Base-by-base conservation (phyloP, 352 stramenopile species). In the Phytophthora capsici region DNA sequence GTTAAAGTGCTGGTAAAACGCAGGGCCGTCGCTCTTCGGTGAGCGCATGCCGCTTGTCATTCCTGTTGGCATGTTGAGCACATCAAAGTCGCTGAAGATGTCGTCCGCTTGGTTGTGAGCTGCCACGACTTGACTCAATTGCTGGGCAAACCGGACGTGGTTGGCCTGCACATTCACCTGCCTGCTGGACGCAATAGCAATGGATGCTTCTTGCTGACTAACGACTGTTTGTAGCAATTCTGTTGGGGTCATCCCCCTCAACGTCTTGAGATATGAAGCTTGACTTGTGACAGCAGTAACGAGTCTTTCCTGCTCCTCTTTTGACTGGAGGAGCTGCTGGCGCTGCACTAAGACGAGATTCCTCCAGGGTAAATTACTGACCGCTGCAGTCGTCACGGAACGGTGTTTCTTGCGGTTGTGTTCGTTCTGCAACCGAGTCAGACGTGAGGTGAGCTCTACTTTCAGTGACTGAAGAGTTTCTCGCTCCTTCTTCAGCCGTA, bases 401-500 rank as follows among this genome's bases (percentile, higher is more conserved):
- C n/a, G 36, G 36, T 4, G 14, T 19, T 9, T 20, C 36, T 41
- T 41, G 36, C 6, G 9, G 14, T 41, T 19, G 36, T 20, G 0
- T 41, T 41, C 25, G 25, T 6, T 8, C 25, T 41, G 36, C 16
- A 17, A 7, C 36, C 12, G 36, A 4, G 13, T 41, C 13, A 41
- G 13, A 41, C 36, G 36, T 41, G 13, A 16, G 36, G 36, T 41
- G 36, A 49, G 23, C 50, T 48, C n/a, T 3, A 38, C 25, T 17
- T 37, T 38, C 25, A 53, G 38, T 3, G 4, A n/a, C 16, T 37
- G 37, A n/a, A 60, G n/a, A 32, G 17, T 43, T 8, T 60, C 38
- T 23, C 52, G 52, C 23, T 60, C 52, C 20, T 40, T 60, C 38
- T 60, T 60, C 16, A 43, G 38, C 16, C 38, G 37, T 6, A n/a